phyloP scores from a whole-genome alignment of 2,329 filamentous ascomycete genomes.

The Corniculantispora saksenae region DNA sequence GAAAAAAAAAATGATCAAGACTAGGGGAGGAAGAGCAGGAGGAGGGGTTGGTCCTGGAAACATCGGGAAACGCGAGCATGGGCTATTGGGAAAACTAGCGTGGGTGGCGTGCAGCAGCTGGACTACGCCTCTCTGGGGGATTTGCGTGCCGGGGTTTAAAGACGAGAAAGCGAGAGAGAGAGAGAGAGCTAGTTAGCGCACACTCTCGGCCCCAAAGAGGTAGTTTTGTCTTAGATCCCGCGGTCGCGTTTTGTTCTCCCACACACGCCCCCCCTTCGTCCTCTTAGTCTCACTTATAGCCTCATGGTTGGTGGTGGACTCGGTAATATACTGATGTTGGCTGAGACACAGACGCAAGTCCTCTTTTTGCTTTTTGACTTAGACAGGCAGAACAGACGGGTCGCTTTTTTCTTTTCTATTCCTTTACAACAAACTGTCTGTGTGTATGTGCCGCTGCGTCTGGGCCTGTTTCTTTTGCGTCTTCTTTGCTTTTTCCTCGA shows the following conservation, averaged over 20 bases:
- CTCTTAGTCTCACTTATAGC: not conserved
- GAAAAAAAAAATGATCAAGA: not conserved
- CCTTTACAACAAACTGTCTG: too few species aligned
- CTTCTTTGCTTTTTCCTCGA: conserved; percentile 8
- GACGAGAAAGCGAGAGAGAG: not conserved
- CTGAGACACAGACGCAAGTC: not conserved
- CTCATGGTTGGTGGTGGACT: not conserved
- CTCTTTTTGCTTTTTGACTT: conserved; percentile 4
- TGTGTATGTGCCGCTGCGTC: not conserved
- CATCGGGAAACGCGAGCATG: not conserved
- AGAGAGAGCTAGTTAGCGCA: too few species aligned
- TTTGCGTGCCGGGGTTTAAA: not conserved
- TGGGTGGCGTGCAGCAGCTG: conserved; percentile 6
- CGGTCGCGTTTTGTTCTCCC: not conserved
- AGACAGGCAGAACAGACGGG: not conserved
- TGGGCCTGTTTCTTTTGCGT: not conserved
- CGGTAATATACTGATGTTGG: conserved; percentile 1
- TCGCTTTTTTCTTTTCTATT: not conserved
- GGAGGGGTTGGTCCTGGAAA: not conserved
- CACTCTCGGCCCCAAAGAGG: not conserved
- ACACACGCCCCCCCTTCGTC: not conserved
- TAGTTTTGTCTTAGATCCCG: conserved; percentile 10
- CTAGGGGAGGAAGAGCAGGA: too few species aligned
- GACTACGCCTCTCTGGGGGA: not conserved
- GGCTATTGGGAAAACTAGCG: not conserved